Conservation (phyloP, 1,284 basidiomycete species). For the Fereydounia khargensis region DNA sequence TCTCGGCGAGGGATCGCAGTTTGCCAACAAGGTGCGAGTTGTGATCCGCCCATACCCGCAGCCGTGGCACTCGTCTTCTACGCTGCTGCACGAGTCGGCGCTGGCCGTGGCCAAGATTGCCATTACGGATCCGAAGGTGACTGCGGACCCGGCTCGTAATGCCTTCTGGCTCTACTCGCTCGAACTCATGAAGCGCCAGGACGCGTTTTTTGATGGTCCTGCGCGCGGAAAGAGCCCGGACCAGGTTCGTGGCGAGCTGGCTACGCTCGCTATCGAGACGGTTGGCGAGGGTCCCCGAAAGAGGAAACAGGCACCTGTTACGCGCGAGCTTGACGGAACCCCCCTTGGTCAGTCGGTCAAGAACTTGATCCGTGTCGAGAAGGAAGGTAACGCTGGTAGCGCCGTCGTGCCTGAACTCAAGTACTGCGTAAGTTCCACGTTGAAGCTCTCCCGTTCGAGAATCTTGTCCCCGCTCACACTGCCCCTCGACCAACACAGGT, state of each 20-base stretch:
- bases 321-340: conserved; percentile 60
- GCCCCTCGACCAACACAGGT: conserved; percentile 59
- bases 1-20: conserved; percentile 55
- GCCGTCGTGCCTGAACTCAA: conserved; percentile 79
- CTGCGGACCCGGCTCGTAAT: conserved; percentile 16
- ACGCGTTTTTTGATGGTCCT: conserved; percentile 75
- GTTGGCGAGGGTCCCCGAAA: conserved; percentile 59
- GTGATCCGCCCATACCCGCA: conserved; percentile 78
- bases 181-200: conserved; percentile 74
- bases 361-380: conserved; percentile 68
- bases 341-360: conserved; percentile 60
- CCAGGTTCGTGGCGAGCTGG: conserved; percentile 74
- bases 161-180: conserved; percentile 51
- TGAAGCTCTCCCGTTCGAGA: not conserved
- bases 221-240: conserved; percentile 69
- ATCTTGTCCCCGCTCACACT: no score
- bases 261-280: conserved; percentile 62
- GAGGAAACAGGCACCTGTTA: conserved; percentile 42
- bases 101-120: conserved; percentile 69
- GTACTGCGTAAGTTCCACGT: conserved; percentile 63
- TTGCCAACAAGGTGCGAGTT: conserved; percentile 73
- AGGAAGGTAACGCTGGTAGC: conserved; percentile 70
- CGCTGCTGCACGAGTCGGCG: conserved; percentile 75
- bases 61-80: conserved; percentile 64
- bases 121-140: conserved; percentile 6